A percentile compares a stretch with the other conserved stretches of the same genome.
Conservation (phyloP, 2,329 filamentous ascomycete genomes). For the Beauveria sp. region DNA sequence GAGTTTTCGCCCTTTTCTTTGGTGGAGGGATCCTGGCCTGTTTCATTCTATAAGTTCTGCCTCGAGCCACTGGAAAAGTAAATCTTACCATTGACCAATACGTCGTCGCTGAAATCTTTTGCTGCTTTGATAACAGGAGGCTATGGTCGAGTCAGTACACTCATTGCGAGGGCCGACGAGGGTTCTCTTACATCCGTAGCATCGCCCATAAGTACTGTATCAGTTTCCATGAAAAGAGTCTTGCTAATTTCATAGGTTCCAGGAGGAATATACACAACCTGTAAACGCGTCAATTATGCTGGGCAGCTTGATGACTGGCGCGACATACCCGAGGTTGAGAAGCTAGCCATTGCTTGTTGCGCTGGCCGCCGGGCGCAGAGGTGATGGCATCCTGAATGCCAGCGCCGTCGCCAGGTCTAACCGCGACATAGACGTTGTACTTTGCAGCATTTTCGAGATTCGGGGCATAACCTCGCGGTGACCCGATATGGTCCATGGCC, state of each 20-base stretch:
- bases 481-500: constrained; percentile 32
- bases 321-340: constrained; percentile 15
- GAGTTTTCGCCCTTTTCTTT: constrained; percentile 29
- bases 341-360: constrained; percentile 10
- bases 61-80: not conserved
- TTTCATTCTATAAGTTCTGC: not conserved
- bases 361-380: not conserved
- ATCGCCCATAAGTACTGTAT: constrained; percentile 40
- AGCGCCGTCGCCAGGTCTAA: not conserved
- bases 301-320: not conserved
- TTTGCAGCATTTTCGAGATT: not conserved
- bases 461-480: constrained; percentile 12
- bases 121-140: constrained; percentile 35
- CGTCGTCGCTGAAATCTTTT: constrained; percentile 21
- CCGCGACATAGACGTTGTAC: constrained; percentile 5
- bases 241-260: constrained; percentile 33
- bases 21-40: constrained; percentile 27
- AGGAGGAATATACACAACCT: constrained; percentile 32
- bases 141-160: constrained; percentile 10
- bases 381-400: constrained; percentile 2
- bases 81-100: constrained; percentile 17
- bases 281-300: not conserved
- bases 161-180: not conserved
- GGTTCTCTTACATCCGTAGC: constrained; percentile 23
- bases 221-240: constrained; percentile 35